phyloP scores from a whole-genome alignment of 1,139 yeast genomes.

The Candida tropicalis region DNA sequence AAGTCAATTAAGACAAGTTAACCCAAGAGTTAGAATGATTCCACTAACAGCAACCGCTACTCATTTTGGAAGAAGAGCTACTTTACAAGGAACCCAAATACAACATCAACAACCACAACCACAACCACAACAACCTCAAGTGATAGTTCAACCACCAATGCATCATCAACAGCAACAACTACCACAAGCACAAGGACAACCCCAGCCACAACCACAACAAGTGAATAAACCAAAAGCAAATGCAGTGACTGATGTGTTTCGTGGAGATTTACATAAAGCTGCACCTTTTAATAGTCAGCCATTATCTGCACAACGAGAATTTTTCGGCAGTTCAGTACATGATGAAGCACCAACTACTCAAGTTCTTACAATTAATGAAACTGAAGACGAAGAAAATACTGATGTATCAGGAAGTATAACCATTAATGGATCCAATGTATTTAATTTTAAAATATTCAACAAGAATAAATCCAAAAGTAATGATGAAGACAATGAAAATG shows the following conservation, averaged over 20 bases:
- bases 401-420: slow-evolving; percentile 47
- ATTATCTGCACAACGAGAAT: slow-evolving; percentile 52
- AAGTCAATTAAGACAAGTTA: slow-evolving; percentile 4
- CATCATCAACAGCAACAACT: slow-evolving; percentile 1
- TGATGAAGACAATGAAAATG: slow-evolving; percentile 5
- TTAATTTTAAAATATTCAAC: slow-evolving; percentile 42
- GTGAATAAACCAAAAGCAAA: slow-evolving; percentile 4
- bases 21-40: slow-evolving; percentile 12
- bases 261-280: slow-evolving; percentile 46
- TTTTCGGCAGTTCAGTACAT: slow-evolving; percentile 29
- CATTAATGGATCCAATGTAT: slow-evolving; percentile 46
- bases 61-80: slow-evolving; percentile 12
- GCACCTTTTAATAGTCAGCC: slow-evolving; percentile 62
- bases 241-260: slow-evolving; percentile 51
- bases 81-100: slow-evolving; percentile 1
- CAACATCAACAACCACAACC: slow-evolving; percentile 9
- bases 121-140: slow-evolving; percentile 6
- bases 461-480: slow-evolving; percentile 7
- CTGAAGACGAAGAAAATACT: slow-evolving; percentile 17
- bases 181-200: not conserved
- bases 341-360: slow-evolving; percentile 25
- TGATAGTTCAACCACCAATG: not conserved
- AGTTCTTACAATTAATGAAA: slow-evolving; percentile 7
- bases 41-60: slow-evolving; percentile 14
- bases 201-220: not conserved